These are phyloP conservation scores for Trichothecium sympodiale DNA, from an alignment of 2,329 filamentous ascomycete species.

Conservation along the genomic window DNA sequence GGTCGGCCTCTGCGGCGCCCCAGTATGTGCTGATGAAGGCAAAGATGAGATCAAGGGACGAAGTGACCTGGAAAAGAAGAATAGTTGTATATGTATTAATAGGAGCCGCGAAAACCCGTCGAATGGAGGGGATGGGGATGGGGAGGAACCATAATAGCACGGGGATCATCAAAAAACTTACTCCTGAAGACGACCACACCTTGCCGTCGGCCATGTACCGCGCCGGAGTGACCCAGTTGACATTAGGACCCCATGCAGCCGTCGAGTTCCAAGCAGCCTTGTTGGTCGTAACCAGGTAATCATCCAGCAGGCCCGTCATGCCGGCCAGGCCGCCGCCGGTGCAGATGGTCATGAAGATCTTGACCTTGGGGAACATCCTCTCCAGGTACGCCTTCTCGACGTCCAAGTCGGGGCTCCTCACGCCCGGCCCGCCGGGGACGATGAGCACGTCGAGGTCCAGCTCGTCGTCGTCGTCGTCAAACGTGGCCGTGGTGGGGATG, in stretches of 20 bases:
- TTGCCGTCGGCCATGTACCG: conserved; percentile 57
- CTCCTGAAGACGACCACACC: conserved; percentile 53
- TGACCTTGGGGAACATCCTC: conserved; percentile 30
- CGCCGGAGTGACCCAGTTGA: conserved; percentile 49
- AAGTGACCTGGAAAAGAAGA: conserved; percentile 16
- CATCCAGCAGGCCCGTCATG: conserved; percentile 47
- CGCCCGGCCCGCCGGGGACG: conserved; percentile 45
- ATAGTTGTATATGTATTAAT: conserved; percentile 1
- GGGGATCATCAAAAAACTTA: conserved; percentile 12
- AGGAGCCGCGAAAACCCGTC: too few species aligned
- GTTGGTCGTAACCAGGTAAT: conserved; percentile 54
- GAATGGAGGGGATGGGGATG: background rate
- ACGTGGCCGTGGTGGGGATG: conserved; percentile 37
- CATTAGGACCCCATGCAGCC: conserved; percentile 32
- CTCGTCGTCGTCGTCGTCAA: conserved; percentile 23
- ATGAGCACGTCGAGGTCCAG: conserved; percentile 47
- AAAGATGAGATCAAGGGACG: conserved; percentile 24
- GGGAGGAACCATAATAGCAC: too few species aligned
- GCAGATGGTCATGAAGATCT: conserved; percentile 53
- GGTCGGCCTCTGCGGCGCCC: conserved; percentile 32
- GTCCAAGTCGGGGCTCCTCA: conserved; percentile 22
- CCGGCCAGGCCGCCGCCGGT: conserved; percentile 52
- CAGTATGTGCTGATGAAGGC: conserved; percentile 30
- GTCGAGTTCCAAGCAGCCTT: conserved; percentile 44
- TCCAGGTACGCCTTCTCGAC: conserved; percentile 26